Evolutionary conservation across 305 asterid genomes (phyloP), one percentile per base, ranked within the genome.

Genomic region (Fraxinus baroniana): DNA sequence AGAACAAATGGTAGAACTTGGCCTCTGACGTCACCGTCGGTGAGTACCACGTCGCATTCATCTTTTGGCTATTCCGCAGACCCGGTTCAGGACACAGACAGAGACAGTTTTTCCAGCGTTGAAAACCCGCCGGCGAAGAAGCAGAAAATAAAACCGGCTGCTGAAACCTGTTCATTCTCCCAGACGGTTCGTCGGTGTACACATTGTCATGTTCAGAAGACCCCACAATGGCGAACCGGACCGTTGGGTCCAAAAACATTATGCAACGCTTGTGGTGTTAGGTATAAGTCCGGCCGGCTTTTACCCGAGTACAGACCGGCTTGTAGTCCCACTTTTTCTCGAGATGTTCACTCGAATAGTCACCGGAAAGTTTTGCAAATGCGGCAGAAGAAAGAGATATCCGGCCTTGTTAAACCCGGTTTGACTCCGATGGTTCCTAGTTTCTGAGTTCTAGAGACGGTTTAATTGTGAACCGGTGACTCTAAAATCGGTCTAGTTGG

Each of bases 211-310:
- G 98, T 96, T n/a, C 95, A 92, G 78, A 94, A 93, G 85, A 96
- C 99, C 24, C 99, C 99, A 2, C 99, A 96, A 84, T 96, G 99
- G 99, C 87, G 99, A 84, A 85, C 98, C 89, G 99, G 99, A n/a
- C 98, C 99, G 28, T 20, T 93, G 33, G 99, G 99, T 9, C 97
- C 99, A 2, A 96, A 96, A 82, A 91, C 99, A 0, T 62, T 96
- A 80, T 95, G 99, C 78, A 96, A 96, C 66, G 99, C 99, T 7
- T 94, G 99, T 66, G 99, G 99, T 2, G 99, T 96, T 83, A 92
- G 99, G 88, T 96, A 81, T 89, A 96, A 96, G 76, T 94, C 99
- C 76, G 98, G 98, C n/a, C 92, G 99, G 85, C 97, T 96, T 1
- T 93, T 84, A 12, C 98, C 97, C 0, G 99, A 96, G 85, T 96